Evolutionary conservation across 2,329 filamentous ascomycete genomes (phyloP), one percentile per base, ranked within the genome.

Genomic region (Cladosporium oxysporum): DNA sequence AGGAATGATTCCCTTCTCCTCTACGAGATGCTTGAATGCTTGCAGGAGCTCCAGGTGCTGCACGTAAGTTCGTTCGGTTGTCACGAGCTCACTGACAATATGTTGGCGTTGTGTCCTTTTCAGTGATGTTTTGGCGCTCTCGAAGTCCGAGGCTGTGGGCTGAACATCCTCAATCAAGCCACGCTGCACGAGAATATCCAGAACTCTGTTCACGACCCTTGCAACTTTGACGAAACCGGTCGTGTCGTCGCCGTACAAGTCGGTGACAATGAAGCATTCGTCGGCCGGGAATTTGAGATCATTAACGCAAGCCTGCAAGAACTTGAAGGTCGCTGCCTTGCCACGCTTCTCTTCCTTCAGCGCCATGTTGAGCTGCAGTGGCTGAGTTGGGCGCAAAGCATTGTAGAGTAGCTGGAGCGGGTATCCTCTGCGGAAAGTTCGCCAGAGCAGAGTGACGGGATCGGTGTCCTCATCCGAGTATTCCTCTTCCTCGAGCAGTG

Each of bases 201-300:
- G 87, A 18, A 98, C 93, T 70, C 89, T 87, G 76, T 97, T 97
- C 70, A 99, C 91, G 66, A 97, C 92, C 80, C 92, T 91, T 28
- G 91, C 93, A 66, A 97, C 93, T 86, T 98, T 98, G 71, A 97
- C 93, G 77, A 99, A 98, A 3, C 95, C 95, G 53, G 92, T 97
- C 1, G 95, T 99, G 78, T 97, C 96, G 73, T 93, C 92, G 63
- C 92, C 92, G 79, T 95, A 93, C 55, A 98, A 82, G 79, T 99
- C 94, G 66, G 88, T 91, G 72, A 99, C 90, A 73, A 96, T 91
- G 78, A 98, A 98, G 74, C 92, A 93, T 68, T 97, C 92, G 58
- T 90, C 86, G 5, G 91, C 83, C 2, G 91, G 87, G 62, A 97
- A 90, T 65, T 89, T 87, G 60, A 98, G 83, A 62, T 96, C 91